Evolutionary conservation across 78 protist species (phyloP).

Genomic region (slime mould (Dictyostelium discoideum)): dicty_2.7 NC_007089.4:1145001-1145500

Average conservation of each 20-base stretch:
- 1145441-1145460: not conserved
- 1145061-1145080: constrained; percentile 3
- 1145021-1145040: constrained; percentile 13
- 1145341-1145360: not conserved
- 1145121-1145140: not conserved
- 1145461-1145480: not conserved
- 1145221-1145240: not conserved
- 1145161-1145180: not conserved
- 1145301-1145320: not conserved
- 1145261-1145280: not conserved
- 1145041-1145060: constrained; percentile 65
- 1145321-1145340: not conserved
- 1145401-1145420: not conserved
- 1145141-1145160: not conserved
- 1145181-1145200: not conserved
- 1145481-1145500: constrained; percentile 15
- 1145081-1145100: not conserved
- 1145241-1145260: not conserved
- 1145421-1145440: not conserved
- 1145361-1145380: not conserved
- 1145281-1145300: constrained; percentile 1
- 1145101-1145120: too few species aligned
- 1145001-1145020: not conserved
- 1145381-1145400: not conserved
- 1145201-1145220: constrained; percentile 28